Conservation (phyloP, 352 stramenopile species). For the Phytophthora agathidicida region DNA sequence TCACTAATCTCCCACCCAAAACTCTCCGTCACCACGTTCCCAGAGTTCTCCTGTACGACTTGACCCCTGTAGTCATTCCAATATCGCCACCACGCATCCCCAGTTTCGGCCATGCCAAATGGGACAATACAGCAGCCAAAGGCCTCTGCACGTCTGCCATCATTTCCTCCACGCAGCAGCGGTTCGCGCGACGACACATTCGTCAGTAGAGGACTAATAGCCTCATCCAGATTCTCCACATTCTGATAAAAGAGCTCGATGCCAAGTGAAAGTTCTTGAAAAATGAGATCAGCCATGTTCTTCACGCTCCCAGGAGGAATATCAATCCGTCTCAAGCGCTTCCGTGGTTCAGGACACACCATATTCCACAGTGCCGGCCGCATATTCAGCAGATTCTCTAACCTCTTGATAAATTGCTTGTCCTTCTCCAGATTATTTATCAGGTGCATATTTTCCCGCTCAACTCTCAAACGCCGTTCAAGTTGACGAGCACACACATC, state of each 20-base stretch:
- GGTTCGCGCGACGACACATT: neutral
- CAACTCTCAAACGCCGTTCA: slow-evolving; percentile 8
- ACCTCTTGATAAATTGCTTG: slow-evolving; percentile 12
- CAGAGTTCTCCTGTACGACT: slow-evolving; percentile 7
- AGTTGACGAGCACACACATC: slow-evolving; percentile 14
- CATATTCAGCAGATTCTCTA: slow-evolving; percentile 24
- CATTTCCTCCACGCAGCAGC: neutral
- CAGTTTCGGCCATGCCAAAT: neutral
- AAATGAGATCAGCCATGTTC: slow-evolving; percentile 12
- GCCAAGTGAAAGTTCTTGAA: slow-evolving; percentile 28
- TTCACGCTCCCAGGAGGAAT: slow-evolving; percentile 12
- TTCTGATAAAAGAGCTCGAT: slow-evolving; percentile 34
- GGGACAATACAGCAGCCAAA: neutral
- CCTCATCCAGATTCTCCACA: no score
- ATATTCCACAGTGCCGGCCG: slow-evolving; percentile 7
- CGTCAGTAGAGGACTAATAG: no score
- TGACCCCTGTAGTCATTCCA: slow-evolving; percentile 31
- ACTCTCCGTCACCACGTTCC: slow-evolving; percentile 53
- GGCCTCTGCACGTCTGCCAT: neutral
- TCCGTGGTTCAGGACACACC: neutral
- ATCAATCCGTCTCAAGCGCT: slow-evolving; percentile 13
- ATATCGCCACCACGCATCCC: slow-evolving; percentile 4
- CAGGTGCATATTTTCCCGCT: slow-evolving; percentile 31
- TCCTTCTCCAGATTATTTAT: slow-evolving; percentile 20
- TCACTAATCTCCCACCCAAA: slow-evolving; percentile 51